These are phyloP conservation scores for Naganishia vishniacii DNA, from an alignment of 768 basidiomycete genomes.

Conservation along the genomic window DNA sequence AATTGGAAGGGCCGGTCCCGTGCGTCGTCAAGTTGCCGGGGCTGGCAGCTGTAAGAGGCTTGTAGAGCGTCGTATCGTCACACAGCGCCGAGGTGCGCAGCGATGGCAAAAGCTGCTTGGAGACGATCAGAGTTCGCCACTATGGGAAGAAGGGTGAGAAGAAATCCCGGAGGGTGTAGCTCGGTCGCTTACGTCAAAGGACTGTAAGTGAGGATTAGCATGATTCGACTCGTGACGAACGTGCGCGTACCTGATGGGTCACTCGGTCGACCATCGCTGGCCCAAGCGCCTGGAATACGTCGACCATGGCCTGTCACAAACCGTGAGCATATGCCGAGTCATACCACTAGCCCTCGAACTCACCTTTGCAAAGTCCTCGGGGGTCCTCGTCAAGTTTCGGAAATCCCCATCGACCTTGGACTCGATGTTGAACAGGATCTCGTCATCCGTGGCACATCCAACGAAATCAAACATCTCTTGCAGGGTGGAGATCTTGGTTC, in stretches of 20 bases:
- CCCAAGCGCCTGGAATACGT: slow-evolving; percentile 1
- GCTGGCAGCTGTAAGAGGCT: slow-evolving; percentile 15
- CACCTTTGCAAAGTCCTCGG: slow-evolving; percentile 41
- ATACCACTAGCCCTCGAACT: slow-evolving; percentile 19
- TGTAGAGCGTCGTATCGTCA: slow-evolving; percentile 53
- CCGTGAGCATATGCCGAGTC: neutral
- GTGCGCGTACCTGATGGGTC: slow-evolving; percentile 55
- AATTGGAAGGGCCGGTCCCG: slow-evolving; percentile 55
- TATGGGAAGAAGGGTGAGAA: neutral
- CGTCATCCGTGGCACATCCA: slow-evolving; percentile 61
- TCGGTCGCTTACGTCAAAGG: slow-evolving; percentile 30
- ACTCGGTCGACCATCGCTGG: slow-evolving; percentile 30
- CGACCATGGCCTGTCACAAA: slow-evolving; percentile 1
- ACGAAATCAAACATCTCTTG: slow-evolving; percentile 71
- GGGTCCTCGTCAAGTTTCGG: slow-evolving; percentile 36
- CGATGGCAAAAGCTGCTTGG: slow-evolving; percentile 57
- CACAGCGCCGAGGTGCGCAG: slow-evolving; percentile 63
- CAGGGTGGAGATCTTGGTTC: slow-evolving; percentile 67
- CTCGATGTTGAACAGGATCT: slow-evolving; percentile 70
- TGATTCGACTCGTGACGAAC: no score
- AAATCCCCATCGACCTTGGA: slow-evolving; percentile 40
- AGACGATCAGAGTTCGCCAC: slow-evolving; percentile 64
- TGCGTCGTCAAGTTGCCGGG: slow-evolving; percentile 41
- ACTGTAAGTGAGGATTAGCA: slow-evolving; percentile 24
- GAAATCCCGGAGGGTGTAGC: neutral